These are phyloP conservation scores for Amoebophrya sp. DNA, from an alignment of 169 alveolate species.

Conservation along the genomic window DNA sequence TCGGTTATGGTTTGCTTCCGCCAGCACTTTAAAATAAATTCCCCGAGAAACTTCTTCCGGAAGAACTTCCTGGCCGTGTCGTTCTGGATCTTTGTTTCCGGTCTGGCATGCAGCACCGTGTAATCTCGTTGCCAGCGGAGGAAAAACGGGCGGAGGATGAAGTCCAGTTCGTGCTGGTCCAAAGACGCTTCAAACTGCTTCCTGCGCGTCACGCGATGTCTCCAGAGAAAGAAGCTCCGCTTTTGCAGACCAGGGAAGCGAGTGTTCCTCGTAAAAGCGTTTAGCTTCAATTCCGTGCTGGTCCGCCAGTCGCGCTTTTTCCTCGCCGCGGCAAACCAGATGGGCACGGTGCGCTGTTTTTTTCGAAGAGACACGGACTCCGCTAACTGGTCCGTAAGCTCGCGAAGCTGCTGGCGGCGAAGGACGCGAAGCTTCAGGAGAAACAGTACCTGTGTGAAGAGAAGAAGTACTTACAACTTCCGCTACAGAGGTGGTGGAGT, in stretches of 20 bases:
- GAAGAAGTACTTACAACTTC: too few species aligned
- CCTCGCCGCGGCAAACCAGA: too few species aligned
- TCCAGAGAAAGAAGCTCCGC: background rate
- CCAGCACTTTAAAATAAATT: background rate
- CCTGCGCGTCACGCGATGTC: background rate
- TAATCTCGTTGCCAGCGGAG: too few species aligned
- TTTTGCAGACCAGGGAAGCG: too few species aligned
- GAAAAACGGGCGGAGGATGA: background rate
- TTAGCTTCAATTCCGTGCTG: too few species aligned
- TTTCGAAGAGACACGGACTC: too few species aligned
- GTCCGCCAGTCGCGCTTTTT: too few species aligned
- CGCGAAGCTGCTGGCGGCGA: background rate
- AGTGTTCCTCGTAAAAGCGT: too few species aligned
- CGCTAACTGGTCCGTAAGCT: background rate
- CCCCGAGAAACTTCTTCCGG: background rate
- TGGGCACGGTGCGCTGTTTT: too few species aligned
- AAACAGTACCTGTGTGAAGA: background rate
- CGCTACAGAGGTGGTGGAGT: too few species aligned
- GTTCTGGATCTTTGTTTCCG: background rate
- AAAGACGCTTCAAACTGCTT: background rate
- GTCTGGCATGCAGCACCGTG: too few species aligned
- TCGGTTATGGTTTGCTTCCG: too few species aligned
- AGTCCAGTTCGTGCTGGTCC: background rate
- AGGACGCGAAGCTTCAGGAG: background rate
- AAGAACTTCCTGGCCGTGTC: background rate